Conservation (phyloP, 1,284 basidiomycete species). For the Leccinum holopus region DNA sequence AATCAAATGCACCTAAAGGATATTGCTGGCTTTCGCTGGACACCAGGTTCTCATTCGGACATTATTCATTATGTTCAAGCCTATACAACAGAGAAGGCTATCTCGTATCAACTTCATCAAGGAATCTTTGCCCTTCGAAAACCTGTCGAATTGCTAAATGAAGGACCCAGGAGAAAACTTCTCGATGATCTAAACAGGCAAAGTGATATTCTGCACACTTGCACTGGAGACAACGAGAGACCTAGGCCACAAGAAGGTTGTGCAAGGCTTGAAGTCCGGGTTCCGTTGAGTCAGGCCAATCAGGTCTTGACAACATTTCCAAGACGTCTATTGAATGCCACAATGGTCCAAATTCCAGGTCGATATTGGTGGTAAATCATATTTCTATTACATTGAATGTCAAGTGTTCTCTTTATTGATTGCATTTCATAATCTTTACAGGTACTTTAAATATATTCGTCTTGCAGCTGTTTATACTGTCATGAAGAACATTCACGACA, state of each 20-base stretch:
- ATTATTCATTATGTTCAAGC: constrained; percentile 13
- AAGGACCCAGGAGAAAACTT: background rate
- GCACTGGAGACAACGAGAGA: too few relatives aligned
- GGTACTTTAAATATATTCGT: constrained; percentile 13
- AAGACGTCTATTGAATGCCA: background rate
- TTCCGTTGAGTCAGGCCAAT: background rate
- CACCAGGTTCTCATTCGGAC: background rate
- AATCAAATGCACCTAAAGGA: constrained; percentile 15
- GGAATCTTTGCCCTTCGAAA: constrained; percentile 7
- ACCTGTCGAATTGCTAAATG: background rate
- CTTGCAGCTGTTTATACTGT: background rate
- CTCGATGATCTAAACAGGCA: background rate
- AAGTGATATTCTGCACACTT: too few relatives aligned
- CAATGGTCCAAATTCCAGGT: background rate
- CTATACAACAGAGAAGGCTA: constrained; percentile 13
- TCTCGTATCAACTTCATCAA: constrained; percentile 16
- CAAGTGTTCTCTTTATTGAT: background rate
- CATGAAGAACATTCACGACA: background rate
- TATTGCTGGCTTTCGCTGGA: background rate
- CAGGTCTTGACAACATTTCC: background rate
- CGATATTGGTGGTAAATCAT: background rate
- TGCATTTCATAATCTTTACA: background rate
- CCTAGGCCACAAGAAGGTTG: too few relatives aligned
- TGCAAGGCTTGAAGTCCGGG: background rate
- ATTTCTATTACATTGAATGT: background rate